Evolutionary conservation across 805 yeast genomes (phyloP).

Genomic region (Sugiyamaella chiloensis): DNA sequence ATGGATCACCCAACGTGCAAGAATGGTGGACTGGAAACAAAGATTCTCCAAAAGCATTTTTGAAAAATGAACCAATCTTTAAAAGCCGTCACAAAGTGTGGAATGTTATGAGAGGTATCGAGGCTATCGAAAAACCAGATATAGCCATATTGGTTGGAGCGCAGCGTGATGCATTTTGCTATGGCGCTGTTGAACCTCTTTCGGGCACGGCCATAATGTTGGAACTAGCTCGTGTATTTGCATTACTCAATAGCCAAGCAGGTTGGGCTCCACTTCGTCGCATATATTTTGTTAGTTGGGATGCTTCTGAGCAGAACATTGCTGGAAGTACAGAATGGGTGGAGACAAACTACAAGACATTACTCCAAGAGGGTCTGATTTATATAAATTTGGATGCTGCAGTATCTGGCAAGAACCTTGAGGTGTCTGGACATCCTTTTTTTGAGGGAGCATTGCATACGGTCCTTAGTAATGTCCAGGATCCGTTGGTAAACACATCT

Average conservation of each 20-base stretch:
- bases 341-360: conserved; percentile 50
- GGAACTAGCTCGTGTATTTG: conserved; percentile 66
- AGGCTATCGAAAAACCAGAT: conserved; percentile 76
- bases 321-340: conserved; percentile 86
- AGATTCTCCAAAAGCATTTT: conserved; percentile 24
- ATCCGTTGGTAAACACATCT: conserved; percentile 20
- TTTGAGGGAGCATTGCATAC: conserved; percentile 48
- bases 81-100: conserved; percentile 60
- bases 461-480: conserved; percentile 34
- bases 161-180: conserved; percentile 69
- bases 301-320: conserved; percentile 72
- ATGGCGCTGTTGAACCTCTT: conserved; percentile 68
- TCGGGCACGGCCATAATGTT: conserved; percentile 73
- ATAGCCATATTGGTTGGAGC: conserved; percentile 79
- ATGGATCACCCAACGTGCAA: conserved; percentile 31
- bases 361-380: conserved; percentile 60
- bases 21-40: conserved; percentile 47
- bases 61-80: conserved; percentile 44
- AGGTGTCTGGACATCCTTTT: conserved; percentile 63
- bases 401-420: conserved; percentile 50
- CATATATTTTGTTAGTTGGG: conserved; percentile 79
- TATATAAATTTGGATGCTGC: conserved; percentile 73
- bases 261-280: conserved; percentile 84
- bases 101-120: conserved; percentile 74
- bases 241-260: conserved; percentile 56